A percentile compares a stretch with the other conserved stretches of the same genome.
Conservation (phyloP, 768 basidiomycete species). For the Rhizopogon vesiculosus region DNA sequence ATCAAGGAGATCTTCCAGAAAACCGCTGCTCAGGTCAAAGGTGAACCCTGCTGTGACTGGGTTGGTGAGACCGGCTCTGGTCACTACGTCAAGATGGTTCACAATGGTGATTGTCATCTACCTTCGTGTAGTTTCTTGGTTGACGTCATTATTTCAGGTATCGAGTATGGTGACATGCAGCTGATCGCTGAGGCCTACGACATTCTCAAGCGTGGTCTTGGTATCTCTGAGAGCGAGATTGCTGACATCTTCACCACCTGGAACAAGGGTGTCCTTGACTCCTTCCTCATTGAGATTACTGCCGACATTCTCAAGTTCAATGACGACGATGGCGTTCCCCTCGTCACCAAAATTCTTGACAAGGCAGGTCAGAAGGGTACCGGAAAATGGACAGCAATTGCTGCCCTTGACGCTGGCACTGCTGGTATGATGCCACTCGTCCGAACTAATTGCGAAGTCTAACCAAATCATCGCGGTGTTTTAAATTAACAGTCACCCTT, state of each 20-base stretch:
- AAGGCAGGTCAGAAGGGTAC: constrained; percentile 98
- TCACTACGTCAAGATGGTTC: constrained; percentile 99
- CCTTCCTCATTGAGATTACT: constrained; percentile 98
- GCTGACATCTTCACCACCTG: constrained; percentile 92
- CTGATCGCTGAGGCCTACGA: constrained; percentile 98
- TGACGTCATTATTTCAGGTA: constrained; percentile 51
- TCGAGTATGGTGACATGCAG: constrained; percentile 99
- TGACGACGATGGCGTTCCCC: constrained; percentile 89
- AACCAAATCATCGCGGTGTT: constrained; percentile 4
- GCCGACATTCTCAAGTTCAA: constrained; percentile 96
- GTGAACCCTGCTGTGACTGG: constrained; percentile 99
- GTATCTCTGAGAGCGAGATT: constrained; percentile 82
- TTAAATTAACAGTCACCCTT: constrained; percentile 68
- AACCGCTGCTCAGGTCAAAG: constrained; percentile 90
- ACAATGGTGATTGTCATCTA: constrained; percentile 61
- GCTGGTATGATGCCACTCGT: constrained; percentile 49
- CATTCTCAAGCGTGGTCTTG: constrained; percentile 95
- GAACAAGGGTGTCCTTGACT: constrained; percentile 99
- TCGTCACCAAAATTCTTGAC: constrained; percentile 93
- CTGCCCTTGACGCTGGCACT: constrained; percentile 89
- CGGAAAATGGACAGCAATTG: constrained; percentile 99
- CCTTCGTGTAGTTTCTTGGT: constrained; percentile 1
- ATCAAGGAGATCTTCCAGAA: constrained; percentile 99
- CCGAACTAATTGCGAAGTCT: constrained; percentile 4
- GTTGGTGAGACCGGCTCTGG: constrained; percentile 94